Evolutionary conservation across 1,284 basidiomycete genomes (phyloP), one percentile per base, ranked within the genome.

Genomic region (Fomitiporia mediterranea): DNA sequence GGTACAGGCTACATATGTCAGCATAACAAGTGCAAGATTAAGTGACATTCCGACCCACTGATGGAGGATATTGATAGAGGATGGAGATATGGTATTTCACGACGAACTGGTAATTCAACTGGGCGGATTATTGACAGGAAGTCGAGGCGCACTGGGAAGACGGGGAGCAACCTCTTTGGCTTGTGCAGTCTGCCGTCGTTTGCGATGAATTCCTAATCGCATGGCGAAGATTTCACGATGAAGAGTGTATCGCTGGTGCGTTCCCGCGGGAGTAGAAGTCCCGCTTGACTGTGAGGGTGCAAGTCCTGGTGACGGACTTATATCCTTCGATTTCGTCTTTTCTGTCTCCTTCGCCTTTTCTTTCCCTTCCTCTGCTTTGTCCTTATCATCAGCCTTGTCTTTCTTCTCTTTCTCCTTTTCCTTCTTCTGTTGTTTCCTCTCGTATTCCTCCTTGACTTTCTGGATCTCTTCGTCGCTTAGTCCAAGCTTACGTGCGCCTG

Each of bases 381-480:
- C 66, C 46, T 72, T 67, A 13, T 68, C 67, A 43, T 74, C 70
- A 17, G 74, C 70, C 56, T 75, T 71, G 52, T 73, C 72, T 51
- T 75, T 72, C 50, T 73, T 74, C 64, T 79, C 76, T 64, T 79
- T 79, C 58, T 79, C 77, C 44, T 72, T 73, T 66, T 84, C 84
- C n/a, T n/a, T n/a, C 66, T 73, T 72, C 64, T 75, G 46, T 65
- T 77, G 85, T 64, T 78, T 81, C 58, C 84, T 83, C 68, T 91
- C 88, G 83, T 84, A 91, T 66, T 91, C 88, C 62, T 78, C 78
- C 68, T 87, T 89, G 59, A 87, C 78, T 65, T 76, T 84, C 11
- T 79, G 80, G 50, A 91, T 84, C 66, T 89, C 89, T 61, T 88
- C 86, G 15, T 80, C 70, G 59, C 76, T 80, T 56, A 82, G 63